phyloP scores from a whole-genome alignment of 495 filamentous ascomycete species.

The Evernia prunastri region DNA sequence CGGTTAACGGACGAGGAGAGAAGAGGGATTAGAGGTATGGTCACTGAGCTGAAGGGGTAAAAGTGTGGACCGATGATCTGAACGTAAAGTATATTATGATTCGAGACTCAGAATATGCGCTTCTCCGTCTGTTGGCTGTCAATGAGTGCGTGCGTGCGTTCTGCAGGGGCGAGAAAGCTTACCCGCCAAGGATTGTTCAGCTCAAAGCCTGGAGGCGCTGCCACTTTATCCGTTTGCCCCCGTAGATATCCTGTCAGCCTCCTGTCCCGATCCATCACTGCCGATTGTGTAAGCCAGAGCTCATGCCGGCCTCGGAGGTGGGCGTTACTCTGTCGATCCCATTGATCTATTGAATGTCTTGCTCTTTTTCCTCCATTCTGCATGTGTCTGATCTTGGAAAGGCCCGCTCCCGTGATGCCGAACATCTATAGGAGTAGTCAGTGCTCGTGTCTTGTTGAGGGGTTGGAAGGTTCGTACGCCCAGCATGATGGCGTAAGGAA shows the following conservation, averaged over 20 bases:
- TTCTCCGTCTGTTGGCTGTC: constrained; percentile 10
- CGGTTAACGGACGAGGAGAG: constrained; percentile 43
- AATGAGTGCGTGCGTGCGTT: background rate
- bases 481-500: constrained; percentile 90
- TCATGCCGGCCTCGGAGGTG: background rate
- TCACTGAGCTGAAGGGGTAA: constrained; percentile 34
- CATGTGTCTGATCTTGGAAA: constrained; percentile 66
- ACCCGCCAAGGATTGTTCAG: constrained; percentile 94
- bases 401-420: constrained; percentile 67
- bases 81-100: background rate
- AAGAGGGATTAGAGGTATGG: constrained; percentile 38
- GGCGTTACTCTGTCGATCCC: constrained; percentile 74
- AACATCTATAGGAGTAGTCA: constrained; percentile 68
- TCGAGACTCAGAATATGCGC: constrained; percentile 9
- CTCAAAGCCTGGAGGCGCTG: constrained; percentile 83
- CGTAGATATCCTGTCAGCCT: constrained; percentile 78
- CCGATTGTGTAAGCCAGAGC: constrained; percentile 32
- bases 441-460: constrained; percentile 24
- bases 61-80: background rate
- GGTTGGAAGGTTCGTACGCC: constrained; percentile 50
- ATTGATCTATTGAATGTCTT: constrained; percentile 78
- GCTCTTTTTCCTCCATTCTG: constrained; percentile 83
- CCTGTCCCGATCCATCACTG: constrained; percentile 96
- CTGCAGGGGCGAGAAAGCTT: constrained; percentile 23
- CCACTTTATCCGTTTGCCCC: constrained; percentile 75